phyloP scores from a whole-genome alignment of 164 flowering plant species.

The Aristolochia fimbriata region DNA sequence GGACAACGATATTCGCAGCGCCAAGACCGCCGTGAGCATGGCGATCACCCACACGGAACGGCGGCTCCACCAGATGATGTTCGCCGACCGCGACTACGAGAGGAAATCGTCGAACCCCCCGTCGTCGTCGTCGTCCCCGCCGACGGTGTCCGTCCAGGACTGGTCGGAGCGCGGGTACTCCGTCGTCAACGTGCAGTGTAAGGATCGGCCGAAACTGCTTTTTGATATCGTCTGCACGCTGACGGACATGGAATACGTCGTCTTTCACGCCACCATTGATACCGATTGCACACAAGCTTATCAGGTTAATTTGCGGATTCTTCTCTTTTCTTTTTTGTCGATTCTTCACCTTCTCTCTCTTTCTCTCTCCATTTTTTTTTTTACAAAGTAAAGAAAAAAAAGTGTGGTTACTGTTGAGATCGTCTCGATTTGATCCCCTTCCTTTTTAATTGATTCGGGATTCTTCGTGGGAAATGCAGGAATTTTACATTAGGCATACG shows the following conservation, averaged over 20 bases:
- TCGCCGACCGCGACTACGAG: constrained; percentile 83
- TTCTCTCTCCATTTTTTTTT: no score
- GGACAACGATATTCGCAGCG: constrained; percentile 41
- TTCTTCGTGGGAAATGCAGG: constrained; percentile 30
- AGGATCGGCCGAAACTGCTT: constrained; percentile 20
- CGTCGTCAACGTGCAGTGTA: constrained; percentile 19
- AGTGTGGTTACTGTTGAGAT: no score
- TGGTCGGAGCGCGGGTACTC: constrained; percentile 28
- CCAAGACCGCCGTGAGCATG: constrained; percentile 45
- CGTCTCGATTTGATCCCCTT: no score
- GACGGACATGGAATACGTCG: constrained; percentile 29
- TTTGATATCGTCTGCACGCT: constrained; percentile 24
- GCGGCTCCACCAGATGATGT: constrained; percentile 92
- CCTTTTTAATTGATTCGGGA: no score
- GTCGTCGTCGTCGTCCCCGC: constrained; percentile 2
- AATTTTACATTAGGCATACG: constrained; percentile 73
- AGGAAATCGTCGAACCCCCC: not conserved
- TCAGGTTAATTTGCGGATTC: constrained; percentile 13
- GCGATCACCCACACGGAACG: constrained; percentile 57
- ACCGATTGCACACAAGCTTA: constrained; percentile 12
- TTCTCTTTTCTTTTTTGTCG: no score
- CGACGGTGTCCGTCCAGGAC: constrained; percentile 17
- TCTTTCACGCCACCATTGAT: constrained; percentile 26
- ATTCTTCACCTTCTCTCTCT: no score
- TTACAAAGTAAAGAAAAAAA: no score